Conservation (phyloP, 176 grass and related monocot genomes). For the Carex scoparia region DNA sequence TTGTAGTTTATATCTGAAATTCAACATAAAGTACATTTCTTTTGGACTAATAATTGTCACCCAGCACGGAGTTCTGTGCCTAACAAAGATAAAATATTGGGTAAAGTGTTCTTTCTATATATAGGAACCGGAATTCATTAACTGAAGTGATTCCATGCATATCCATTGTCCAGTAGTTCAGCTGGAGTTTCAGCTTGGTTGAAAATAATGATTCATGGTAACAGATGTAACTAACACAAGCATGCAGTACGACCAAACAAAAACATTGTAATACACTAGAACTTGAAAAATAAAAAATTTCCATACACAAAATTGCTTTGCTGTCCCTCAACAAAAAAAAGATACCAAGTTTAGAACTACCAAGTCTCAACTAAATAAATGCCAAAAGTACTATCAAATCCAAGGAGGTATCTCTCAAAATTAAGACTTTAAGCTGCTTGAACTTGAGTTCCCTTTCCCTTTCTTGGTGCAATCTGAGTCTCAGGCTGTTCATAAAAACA, state of each 20-base stretch:
- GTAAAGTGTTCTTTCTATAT: too few relatives aligned
- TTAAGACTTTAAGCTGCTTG: neutral
- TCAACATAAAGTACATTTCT: too few relatives aligned
- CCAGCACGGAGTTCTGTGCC: too few relatives aligned
- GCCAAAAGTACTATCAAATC: slow-evolving; percentile 1
- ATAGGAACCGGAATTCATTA: too few relatives aligned
- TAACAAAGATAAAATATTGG: too few relatives aligned
- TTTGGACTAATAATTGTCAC: too few relatives aligned
- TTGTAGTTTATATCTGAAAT: too few relatives aligned
- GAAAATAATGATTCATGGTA: neutral
- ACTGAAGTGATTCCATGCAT: too few relatives aligned
- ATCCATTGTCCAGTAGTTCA: neutral
- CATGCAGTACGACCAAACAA: neutral
- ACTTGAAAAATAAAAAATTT: neutral
- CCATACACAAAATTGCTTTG: neutral
- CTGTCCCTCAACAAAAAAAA: neutral
- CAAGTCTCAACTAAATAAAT: slow-evolving; percentile 5
- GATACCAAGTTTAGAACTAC: neutral
- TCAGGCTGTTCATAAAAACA: slow-evolving; percentile 36
- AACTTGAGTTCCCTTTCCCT: slow-evolving; percentile 36
- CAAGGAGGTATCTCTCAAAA: neutral
- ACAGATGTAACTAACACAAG: neutral
- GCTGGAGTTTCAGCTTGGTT: neutral
- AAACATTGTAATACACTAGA: neutral
- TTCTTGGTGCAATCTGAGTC: slow-evolving; percentile 42